Evolutionary conservation across 2,329 filamentous ascomycete species (phyloP).

Genomic region (Colletotrichum scovillei): DNA sequence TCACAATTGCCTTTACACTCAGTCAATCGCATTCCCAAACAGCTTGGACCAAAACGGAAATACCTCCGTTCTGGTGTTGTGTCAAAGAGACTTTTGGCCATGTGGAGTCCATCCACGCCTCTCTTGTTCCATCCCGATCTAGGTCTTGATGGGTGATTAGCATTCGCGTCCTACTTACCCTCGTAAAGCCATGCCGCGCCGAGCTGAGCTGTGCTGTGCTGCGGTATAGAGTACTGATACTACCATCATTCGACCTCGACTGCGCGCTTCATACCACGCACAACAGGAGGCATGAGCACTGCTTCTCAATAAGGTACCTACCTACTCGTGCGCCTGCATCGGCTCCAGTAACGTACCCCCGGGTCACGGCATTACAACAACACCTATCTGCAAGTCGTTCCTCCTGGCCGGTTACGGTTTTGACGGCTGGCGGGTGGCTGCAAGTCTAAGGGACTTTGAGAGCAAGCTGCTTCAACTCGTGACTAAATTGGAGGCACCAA

Average conservation of each 20-base stretch:
- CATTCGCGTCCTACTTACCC: conserved; percentile 15
- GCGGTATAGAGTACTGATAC: background rate
- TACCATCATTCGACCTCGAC: background rate
- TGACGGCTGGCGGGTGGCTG: conserved; percentile 23
- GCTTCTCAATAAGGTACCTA: background rate
- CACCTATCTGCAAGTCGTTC: conserved; percentile 3
- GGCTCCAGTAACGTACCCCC: background rate
- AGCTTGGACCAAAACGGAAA: conserved; percentile 30
- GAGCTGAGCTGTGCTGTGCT: background rate
- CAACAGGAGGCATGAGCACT: background rate
- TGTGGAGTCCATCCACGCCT: conserved; percentile 29
- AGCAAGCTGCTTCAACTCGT: conserved; percentile 14
- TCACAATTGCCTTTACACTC: conserved; percentile 2
- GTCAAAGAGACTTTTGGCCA: conserved; percentile 34
- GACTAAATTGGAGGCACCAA: conserved; percentile 24
- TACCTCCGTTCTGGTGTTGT: conserved; percentile 29
- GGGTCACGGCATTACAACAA: conserved; percentile 1
- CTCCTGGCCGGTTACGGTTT: conserved; percentile 16
- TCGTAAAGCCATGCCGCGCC: conserved; percentile 4
- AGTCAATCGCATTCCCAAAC: conserved; percentile 25
- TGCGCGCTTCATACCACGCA: background rate
- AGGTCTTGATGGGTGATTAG: conserved; percentile 21
- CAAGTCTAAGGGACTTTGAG: conserved; percentile 17
- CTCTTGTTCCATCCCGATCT: conserved; percentile 29
- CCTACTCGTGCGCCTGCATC: background rate